Base-by-base conservation (phyloP, 306 rosid species). In the Inga leiocalycina region DNA sequence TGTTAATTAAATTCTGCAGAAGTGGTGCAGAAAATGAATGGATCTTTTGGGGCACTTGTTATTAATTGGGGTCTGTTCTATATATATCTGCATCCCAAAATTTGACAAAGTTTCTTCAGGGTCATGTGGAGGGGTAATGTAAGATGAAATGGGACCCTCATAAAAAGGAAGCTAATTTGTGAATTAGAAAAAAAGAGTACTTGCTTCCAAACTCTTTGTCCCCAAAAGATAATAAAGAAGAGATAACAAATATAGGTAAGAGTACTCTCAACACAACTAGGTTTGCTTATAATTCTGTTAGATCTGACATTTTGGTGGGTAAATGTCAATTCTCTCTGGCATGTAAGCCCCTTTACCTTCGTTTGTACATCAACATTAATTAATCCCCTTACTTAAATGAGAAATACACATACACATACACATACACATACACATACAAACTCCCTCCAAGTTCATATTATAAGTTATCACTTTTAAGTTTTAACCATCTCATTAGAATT, bases 121-220 rank as follows among this genome's bases (percentile, higher is more conserved):
- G 73, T 73, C 77, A 79, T 61, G 87, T 78, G 87, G 79, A 84
- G 81, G 80, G 81, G 35, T 67, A 49, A 48, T 78, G 85, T 48
- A 68, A 65, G 71, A 77, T 64, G 32, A 59, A 59, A 83, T 80
- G 85, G 89, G 91, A 81, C 83, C 84, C 64, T 48, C 41, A 39
- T 82, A 69, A 72, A 66, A 75, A n/a, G 64, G 82, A 80, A 84
- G 27, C 84, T 75, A 82, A 34, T 71, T 75, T 81, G 85, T 79
- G 79, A 87, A 70, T 80, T 16, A 80, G 78, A 80, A 84, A 84
- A 80, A 80, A 84, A 86, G 75, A 61, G 78, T 83, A 77, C 80
- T 51, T 52, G 41, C 84, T 41, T 81, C 88, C 86, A 64, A 87
- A 79, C 82, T 80, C 80, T 78, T 82, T 91, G 92, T 85, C 91